These are phyloP conservation scores for Kappamyces sp. DNA, from an alignment of 192 early-diverging fungal genomes.

Conservation along the genomic window DNA sequence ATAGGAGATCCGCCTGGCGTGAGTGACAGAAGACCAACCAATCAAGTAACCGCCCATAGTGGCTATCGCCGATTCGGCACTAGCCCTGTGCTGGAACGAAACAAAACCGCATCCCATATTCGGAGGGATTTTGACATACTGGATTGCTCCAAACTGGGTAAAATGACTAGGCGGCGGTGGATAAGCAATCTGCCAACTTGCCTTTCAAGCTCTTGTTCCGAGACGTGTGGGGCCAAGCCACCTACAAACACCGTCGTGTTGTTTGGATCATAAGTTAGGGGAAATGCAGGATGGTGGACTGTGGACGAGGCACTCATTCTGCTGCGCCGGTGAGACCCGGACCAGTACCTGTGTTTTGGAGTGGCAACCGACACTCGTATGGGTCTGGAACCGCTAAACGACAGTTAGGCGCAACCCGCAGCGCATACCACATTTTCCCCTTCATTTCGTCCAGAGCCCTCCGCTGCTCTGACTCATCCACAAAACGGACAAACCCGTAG, in stretches of 20 bases:
- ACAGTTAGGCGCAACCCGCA: too few species aligned
- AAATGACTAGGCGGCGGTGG: constrained; percentile 50
- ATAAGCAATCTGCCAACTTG: constrained; percentile 17
- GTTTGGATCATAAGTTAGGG: constrained; percentile 57
- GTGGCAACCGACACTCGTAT: constrained; percentile 89
- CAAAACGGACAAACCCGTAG: constrained; percentile 94
- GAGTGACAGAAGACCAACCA: constrained; percentile 37
- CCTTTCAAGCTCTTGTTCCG: constrained; percentile 76
- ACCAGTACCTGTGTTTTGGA: constrained; percentile 35
- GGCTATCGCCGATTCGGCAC: constrained; percentile 85
- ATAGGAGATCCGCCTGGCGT: constrained; percentile 50
- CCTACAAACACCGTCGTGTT: constrained; percentile 99
- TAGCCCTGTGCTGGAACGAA: constrained; percentile 71
- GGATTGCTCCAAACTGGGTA: constrained; percentile 82
- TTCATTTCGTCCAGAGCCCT: constrained; percentile 88
- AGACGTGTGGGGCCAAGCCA: constrained; percentile 73
- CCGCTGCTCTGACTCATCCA: constrained; percentile 79
- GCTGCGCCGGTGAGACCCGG: too few species aligned
- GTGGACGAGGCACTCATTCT: too few species aligned
- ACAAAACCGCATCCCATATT: constrained; percentile 97
- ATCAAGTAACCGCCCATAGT: constrained; percentile 85
- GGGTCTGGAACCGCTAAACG: constrained; percentile 68
- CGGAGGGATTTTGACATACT: constrained; percentile 88
- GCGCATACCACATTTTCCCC: constrained; percentile 38
- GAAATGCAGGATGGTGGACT: neutral